Base-by-base conservation (phyloP, 2,329 filamentous ascomycete species). In the Escovopsis sp. region DNA sequence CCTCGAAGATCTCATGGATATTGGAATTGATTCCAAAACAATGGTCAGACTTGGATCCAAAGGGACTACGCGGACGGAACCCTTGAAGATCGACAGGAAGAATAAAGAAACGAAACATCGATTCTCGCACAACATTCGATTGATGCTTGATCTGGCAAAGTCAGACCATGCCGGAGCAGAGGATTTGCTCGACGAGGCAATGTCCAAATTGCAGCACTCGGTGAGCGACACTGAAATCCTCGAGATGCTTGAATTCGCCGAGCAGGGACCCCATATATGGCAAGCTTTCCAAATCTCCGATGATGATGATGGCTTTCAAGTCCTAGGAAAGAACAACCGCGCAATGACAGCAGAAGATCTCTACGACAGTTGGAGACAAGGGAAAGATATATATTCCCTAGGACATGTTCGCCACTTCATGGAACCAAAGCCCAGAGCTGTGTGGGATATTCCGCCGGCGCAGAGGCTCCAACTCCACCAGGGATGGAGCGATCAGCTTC, bases 31-130 rank as follows among this genome's bases (percentile, higher is more conserved):
- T 0, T 1, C 48, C 0, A 38, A 53, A 0, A 33, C 50, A 0
- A 80, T 85, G 43, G 70, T 82, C 0, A 70, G 82, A 0, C 62
- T 86, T 0, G 82, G 82, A 0, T 69, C 69, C 0, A 82, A 82
- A 46, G 72, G 53, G 0, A 75, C 69, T 0, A 26, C 52, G 0
- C 55, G 57, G 4, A 83, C 77, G 0, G 59, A 62, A 2, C 40
- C 49, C 0, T 57, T 83, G 0, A 63, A 55, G 2, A 54, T 82
- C 1, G 63, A 54, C 0, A 59, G 64, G 19, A 67, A 72, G 1
- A 35, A 43, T 2, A 41, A 33, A n/a, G 28, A 40, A 12, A 4
- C 23, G 6, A 15, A 19, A 3, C 40, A 32, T 36, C 42, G 44
- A 15, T n/a, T 38, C 1, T 38, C 39, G 1, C 3, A 8, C 10